These are phyloP conservation scores for Hygrocybe punicea DNA, from an alignment of 768 basidiomycete genomes.

Conservation along the genomic window DNA sequence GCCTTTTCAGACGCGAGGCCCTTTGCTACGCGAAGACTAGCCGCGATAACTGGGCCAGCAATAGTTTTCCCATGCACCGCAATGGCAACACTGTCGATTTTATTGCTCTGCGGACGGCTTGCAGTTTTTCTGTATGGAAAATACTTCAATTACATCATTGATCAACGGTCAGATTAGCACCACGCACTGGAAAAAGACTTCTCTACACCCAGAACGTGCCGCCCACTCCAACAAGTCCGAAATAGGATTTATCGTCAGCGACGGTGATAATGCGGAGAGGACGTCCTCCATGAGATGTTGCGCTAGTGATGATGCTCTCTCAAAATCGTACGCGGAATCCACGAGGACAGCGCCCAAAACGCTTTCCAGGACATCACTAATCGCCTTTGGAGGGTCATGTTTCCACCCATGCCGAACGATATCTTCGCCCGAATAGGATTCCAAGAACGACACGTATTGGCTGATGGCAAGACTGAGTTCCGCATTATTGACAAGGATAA, in stretches of 20 bases:
- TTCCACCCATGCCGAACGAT: conserved; percentile 72
- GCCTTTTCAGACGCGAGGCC: conserved; percentile 66
- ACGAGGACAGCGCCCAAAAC: conserved; percentile 80
- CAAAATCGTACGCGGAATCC: conserved; percentile 73
- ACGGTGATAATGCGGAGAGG: conserved; percentile 55
- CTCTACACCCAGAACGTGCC: conserved; percentile 53
- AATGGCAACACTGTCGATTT: conserved; percentile 49
- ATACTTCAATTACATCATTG: background rate
- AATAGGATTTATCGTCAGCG: conserved; percentile 66
- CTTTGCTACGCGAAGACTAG: conserved; percentile 59
- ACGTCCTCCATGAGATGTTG: conserved; percentile 66
- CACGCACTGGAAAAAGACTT: conserved; percentile 31
- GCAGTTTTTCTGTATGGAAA: conserved; percentile 18
- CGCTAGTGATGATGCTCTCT: conserved; percentile 58
- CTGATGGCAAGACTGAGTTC: conserved; percentile 64
- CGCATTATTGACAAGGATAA: conserved; percentile 65
- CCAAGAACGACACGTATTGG: conserved; percentile 57
- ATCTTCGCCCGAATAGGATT: conserved; percentile 52
- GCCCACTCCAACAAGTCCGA: conserved; percentile 69
- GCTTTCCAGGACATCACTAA: conserved; percentile 84
- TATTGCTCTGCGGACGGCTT: conserved; percentile 16
- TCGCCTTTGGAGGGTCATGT: conserved; percentile 80
- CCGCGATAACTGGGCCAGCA: conserved; percentile 58
- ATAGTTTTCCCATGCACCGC: conserved; percentile 56
- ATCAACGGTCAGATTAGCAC: background rate